phyloP scores from a whole-genome alignment of 2,329 filamentous ascomycete genomes.

The Aureobasidium namibiae region DNA sequence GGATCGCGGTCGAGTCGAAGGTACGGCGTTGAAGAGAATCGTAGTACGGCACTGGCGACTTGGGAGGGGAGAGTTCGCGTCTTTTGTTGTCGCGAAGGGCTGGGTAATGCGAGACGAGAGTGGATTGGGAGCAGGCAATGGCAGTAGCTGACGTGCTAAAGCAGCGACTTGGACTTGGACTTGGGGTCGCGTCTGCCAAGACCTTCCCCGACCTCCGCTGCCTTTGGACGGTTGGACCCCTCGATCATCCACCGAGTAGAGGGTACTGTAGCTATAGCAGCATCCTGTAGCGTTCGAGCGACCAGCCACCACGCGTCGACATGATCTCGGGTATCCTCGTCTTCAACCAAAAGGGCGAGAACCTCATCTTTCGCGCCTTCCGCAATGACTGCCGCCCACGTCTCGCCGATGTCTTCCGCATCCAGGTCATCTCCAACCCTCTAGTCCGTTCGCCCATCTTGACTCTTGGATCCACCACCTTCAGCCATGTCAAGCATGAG shows the following conservation, averaged over 20 bases:
- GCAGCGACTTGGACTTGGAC: not conserved
- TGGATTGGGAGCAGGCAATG: not conserved
- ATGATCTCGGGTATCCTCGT: constrained; percentile 98
- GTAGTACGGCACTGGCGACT: not conserved
- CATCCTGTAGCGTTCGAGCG: too few relatives aligned
- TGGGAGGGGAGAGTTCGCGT: not conserved
- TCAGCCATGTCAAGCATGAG: constrained; percentile 98
- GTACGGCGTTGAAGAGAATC: not conserved
- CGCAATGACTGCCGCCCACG: constrained; percentile 96
- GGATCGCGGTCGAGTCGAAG: not conserved
- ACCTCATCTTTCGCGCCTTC: constrained; percentile 98
- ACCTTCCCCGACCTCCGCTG: not conserved
- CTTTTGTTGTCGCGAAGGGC: not conserved
- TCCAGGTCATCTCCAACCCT: constrained; percentile 97
- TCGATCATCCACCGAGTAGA: not conserved
- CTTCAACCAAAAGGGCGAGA: constrained; percentile 99
- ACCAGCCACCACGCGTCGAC: constrained; percentile 27
- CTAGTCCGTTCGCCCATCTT: constrained; percentile 96
- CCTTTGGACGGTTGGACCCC: too few relatives aligned
- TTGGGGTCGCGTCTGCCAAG: not conserved
- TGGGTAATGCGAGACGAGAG: not conserved
- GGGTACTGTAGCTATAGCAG: too few relatives aligned
- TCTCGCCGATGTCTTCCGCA: constrained; percentile 97
- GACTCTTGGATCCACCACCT: constrained; percentile 93
- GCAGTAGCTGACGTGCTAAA: not conserved